phyloP scores from a whole-genome alignment of 176 grass and related monocot genomes.

The Carex myosuroides region DNA sequence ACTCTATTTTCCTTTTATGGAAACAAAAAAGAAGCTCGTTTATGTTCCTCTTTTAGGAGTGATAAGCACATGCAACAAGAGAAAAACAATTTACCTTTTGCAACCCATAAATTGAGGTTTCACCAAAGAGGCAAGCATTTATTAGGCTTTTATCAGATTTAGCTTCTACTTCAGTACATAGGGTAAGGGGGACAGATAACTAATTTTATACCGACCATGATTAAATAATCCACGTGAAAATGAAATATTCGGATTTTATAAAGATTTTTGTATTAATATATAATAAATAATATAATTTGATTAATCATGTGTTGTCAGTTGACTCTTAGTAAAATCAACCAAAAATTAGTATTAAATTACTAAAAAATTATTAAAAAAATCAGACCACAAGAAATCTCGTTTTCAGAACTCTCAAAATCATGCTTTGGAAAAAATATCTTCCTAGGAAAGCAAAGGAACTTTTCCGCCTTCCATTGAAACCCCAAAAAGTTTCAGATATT shows the following conservation, averaged over 20 bases:
- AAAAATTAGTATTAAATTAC: background rate
- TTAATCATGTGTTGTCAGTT: background rate
- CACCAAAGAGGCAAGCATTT: conserved; percentile 1
- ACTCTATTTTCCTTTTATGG: background rate
- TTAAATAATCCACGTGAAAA: conserved; percentile 20
- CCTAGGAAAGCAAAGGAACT: background rate
- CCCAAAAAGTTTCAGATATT: conserved; percentile 23
- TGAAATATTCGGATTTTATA: background rate
- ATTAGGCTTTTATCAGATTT: conserved; percentile 13
- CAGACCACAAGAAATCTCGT: conserved; percentile 4
- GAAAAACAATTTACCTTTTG: conserved; percentile 12
- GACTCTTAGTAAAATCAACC: background rate
- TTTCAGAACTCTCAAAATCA: conserved; percentile 21
- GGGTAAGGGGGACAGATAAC: background rate
- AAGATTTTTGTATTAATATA: background rate
- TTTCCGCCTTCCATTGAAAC: background rate
- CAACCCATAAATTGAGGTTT: conserved; percentile 7
- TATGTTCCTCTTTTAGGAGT: background rate
- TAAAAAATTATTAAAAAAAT: conserved; percentile 5
- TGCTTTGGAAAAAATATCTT: conserved; percentile 8
- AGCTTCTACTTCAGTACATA: conserved; percentile 14
- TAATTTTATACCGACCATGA: conserved; percentile 27
- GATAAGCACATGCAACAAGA: conserved; percentile 3
- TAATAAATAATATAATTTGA: background rate
- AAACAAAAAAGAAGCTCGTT: background rate